Percentiles rank a stretch among this genome's conserved stretches.
phyloP scores from a whole-genome alignment of 2,329 filamentous ascomycete genomes.

The Trichoderma sp. region DNA sequence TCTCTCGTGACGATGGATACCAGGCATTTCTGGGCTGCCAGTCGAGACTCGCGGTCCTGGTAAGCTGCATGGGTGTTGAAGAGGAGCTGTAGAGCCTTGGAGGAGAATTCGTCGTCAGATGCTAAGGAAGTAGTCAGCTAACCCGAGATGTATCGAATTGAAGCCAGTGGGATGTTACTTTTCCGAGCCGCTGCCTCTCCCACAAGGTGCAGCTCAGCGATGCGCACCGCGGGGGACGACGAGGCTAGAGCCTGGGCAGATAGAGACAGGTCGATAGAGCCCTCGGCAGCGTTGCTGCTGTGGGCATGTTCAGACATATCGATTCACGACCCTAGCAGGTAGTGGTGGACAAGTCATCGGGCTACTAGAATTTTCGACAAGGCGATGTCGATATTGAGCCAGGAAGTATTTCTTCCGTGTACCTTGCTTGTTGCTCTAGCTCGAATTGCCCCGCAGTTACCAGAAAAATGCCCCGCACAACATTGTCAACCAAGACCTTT shows the following conservation, averaged over 20 bases:
- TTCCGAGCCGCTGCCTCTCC: constrained; percentile 56
- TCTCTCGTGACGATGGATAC: constrained; percentile 60
- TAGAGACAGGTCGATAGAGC: constrained; percentile 2
- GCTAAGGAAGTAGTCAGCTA: constrained; percentile 25
- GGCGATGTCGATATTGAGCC: constrained; percentile 2
- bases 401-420: constrained; percentile 2
- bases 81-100: constrained; percentile 65
- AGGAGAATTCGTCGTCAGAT: constrained; percentile 50
- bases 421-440: neutral
- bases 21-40: constrained; percentile 80
- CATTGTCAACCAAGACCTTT: neutral
- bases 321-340: constrained; percentile 8
- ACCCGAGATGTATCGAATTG: neutral
- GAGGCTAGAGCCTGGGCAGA: constrained; percentile 53
- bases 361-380: constrained; percentile 4
- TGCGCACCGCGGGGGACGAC: constrained; percentile 59
- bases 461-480: neutral
- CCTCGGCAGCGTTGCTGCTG: constrained; percentile 14
- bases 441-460: constrained; percentile 1
- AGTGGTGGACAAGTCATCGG: constrained; percentile 5
- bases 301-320: constrained; percentile 16
- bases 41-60: constrained; percentile 77
- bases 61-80: constrained; percentile 89
- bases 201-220: constrained; percentile 53
- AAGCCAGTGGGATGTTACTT: constrained; percentile 40